Percentiles rank a stretch among this genome's conserved stretches.
These are phyloP conservation scores for Senna siamea DNA, from an alignment of 306 rosid species.

Conservation along the genomic window DNA sequence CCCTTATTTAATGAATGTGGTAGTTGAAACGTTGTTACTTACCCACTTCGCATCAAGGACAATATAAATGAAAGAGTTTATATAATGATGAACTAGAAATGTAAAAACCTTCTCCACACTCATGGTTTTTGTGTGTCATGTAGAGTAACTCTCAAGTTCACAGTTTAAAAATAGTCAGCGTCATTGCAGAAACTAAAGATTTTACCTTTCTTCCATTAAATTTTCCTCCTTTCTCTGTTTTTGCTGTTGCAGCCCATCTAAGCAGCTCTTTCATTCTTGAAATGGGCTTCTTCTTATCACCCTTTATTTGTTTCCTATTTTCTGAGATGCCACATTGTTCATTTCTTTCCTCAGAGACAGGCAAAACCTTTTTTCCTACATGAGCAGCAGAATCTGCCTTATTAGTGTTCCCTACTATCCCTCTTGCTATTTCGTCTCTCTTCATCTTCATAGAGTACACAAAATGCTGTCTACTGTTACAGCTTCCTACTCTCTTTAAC, in stretches of 20 bases:
- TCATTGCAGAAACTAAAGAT: too few species aligned
- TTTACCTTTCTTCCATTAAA: slow-evolving; percentile 67
- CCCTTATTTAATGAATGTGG: not conserved
- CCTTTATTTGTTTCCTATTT: slow-evolving; percentile 50
- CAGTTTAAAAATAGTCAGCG: too few species aligned
- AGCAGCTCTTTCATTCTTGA: slow-evolving; percentile 89
- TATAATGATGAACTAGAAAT: not conserved
- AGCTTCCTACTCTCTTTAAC: slow-evolving; percentile 46
- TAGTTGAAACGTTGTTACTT: not conserved
- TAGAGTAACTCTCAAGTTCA: too few species aligned
- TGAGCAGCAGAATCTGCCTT: slow-evolving; percentile 53
- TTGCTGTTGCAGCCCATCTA: slow-evolving; percentile 87
- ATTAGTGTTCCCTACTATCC: slow-evolving; percentile 41
- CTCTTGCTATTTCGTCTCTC: slow-evolving; percentile 58
- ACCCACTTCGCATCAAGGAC: slow-evolving; percentile 2
- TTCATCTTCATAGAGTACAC: slow-evolving; percentile 59
- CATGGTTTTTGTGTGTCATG: too few species aligned
- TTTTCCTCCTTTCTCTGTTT: slow-evolving; percentile 72
- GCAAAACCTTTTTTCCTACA: slow-evolving; percentile 74
- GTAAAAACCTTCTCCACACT: too few species aligned
- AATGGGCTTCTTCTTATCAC: slow-evolving; percentile 56
- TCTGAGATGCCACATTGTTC: slow-evolving; percentile 43
- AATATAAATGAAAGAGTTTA: not conserved
- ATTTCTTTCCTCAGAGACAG: slow-evolving; percentile 58
- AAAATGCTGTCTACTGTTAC: slow-evolving; percentile 39